phyloP scores from a whole-genome alignment of 148 eudicot species.

The Dianthus caryophyllus region DNA sequence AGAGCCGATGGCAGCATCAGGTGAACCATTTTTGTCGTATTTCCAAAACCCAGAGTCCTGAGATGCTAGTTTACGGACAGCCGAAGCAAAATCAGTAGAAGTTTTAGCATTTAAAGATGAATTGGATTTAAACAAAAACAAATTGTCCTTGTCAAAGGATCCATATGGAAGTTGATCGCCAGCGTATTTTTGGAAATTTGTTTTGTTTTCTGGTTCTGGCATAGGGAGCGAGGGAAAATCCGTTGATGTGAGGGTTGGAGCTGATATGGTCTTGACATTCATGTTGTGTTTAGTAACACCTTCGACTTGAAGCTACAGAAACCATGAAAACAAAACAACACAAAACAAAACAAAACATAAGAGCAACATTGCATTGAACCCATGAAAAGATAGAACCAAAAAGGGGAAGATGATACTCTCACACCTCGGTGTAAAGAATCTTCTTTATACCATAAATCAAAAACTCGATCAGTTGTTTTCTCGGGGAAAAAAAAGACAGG shows the following conservation, averaged over 20 bases:
- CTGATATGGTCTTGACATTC: conserved; percentile 56
- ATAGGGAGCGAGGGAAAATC: conserved; percentile 79
- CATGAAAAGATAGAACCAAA: conserved; percentile 7
- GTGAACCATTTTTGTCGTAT: conserved; percentile 62
- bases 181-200: conserved; percentile 42
- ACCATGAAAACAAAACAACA: conserved; percentile 12
- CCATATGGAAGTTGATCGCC: conserved; percentile 61
- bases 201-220: conserved; percentile 49
- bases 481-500: no score
- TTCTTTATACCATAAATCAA: no score
- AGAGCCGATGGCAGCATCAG: conserved; percentile 60
- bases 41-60: conserved; percentile 72
- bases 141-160: conserved; percentile 50
- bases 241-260: conserved; percentile 68
- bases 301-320: conserved; percentile 84
- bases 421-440: no score
- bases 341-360: conserved; percentile 1
- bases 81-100: conserved; percentile 82
- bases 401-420: no score
- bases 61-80: conserved; percentile 78
- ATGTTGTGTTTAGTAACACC: conserved; percentile 59
- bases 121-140: conserved; percentile 48
- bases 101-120: conserved; percentile 60
- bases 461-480: no score
- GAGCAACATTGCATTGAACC: conserved; percentile 3